Conservation (phyloP, 495 filamentous ascomycete species). For the Trypethelium eluteriae region DNA sequence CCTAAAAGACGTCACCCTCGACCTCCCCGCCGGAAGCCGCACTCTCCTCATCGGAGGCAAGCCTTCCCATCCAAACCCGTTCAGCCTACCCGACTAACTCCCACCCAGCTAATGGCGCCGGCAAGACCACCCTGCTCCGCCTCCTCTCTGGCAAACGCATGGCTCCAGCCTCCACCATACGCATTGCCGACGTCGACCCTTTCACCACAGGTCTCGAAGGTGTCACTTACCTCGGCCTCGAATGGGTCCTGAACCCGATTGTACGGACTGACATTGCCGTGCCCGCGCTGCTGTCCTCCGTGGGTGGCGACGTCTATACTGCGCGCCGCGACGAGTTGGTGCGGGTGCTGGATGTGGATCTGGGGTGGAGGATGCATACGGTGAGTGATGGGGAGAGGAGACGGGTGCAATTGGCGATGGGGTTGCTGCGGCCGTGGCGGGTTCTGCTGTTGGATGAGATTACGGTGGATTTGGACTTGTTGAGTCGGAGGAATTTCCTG, state of each 20-base stretch:
- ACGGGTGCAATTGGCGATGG: slow-evolving; percentile 93
- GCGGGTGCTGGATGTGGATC: slow-evolving; percentile 81
- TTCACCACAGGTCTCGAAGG: slow-evolving; percentile 83
- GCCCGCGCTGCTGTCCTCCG: slow-evolving; percentile 68
- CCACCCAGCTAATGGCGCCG: slow-evolving; percentile 76
- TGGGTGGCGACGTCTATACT: slow-evolving; percentile 78
- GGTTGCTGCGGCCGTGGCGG: slow-evolving; percentile 83
- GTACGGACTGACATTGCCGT: slow-evolving; percentile 94
- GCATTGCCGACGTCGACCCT: slow-evolving; percentile 75
- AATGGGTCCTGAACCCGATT: slow-evolving; percentile 98
- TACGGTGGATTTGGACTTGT: slow-evolving; percentile 89
- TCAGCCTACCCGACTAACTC: slow-evolving; percentile 17
- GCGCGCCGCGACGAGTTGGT: slow-evolving; percentile 80
- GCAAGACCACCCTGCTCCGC: slow-evolving; percentile 92
- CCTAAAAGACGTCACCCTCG: slow-evolving; percentile 59
- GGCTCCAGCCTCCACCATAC: slow-evolving; percentile 63
- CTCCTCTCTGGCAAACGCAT: slow-evolving; percentile 88
- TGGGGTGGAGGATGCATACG: slow-evolving; percentile 87
- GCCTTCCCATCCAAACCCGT: slow-evolving; percentile 1
- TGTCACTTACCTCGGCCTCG: slow-evolving; percentile 91
- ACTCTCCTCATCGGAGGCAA: slow-evolving; percentile 87
- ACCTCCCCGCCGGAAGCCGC: slow-evolving; percentile 72
- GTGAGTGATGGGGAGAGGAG: slow-evolving; percentile 87
- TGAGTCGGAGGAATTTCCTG: slow-evolving; percentile 79
- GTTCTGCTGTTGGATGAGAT: slow-evolving; percentile 92